Conservation (phyloP, 129 eudicot genomes). For the Dittrichia graveolens region DNA sequence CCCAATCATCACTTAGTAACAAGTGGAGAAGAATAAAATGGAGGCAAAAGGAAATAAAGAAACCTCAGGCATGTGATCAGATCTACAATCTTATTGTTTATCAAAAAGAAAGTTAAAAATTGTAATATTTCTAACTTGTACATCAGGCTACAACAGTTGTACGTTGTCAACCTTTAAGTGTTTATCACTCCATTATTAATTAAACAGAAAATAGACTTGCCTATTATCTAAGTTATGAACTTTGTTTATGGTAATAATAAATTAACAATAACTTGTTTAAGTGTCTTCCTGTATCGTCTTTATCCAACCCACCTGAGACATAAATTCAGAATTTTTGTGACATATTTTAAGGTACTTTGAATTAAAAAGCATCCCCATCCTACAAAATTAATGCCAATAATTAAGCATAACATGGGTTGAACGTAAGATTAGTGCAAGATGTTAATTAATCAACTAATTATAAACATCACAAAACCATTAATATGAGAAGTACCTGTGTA, state of each 20-base stretch:
- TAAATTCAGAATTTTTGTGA: conserved; percentile 10
- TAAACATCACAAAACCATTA: conserved; percentile 11
- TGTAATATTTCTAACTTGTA: conserved; percentile 14
- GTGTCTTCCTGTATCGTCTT: neutral
- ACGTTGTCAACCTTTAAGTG: conserved; percentile 32
- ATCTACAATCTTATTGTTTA: conserved; percentile 26
- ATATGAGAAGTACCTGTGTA: conserved; percentile 3
- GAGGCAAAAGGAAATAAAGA: conserved; percentile 25
- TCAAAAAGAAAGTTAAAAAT: conserved; percentile 4
- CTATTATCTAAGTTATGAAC: neutral
- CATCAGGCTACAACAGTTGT: conserved; percentile 32
- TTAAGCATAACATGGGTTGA: conserved; percentile 42
- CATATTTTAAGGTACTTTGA: conserved; percentile 5
- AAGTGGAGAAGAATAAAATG: conserved; percentile 27
- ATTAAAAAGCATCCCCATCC: conserved; percentile 9
- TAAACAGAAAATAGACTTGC: neutral
- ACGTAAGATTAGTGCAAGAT: conserved; percentile 32
- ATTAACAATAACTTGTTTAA: neutral
- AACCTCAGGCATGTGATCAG: conserved; percentile 35
- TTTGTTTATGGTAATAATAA: neutral
- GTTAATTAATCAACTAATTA: conserved; percentile 21
- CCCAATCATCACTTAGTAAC: conserved; percentile 5
- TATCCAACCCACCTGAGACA: neutral
- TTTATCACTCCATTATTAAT: conserved; percentile 28
- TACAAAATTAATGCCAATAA: conserved; percentile 36